Percentiles rank a stretch among this genome's conserved stretches.
Conservation (phyloP, 768 basidiomycete species). For the Leccinellum rugosiceps region DNA sequence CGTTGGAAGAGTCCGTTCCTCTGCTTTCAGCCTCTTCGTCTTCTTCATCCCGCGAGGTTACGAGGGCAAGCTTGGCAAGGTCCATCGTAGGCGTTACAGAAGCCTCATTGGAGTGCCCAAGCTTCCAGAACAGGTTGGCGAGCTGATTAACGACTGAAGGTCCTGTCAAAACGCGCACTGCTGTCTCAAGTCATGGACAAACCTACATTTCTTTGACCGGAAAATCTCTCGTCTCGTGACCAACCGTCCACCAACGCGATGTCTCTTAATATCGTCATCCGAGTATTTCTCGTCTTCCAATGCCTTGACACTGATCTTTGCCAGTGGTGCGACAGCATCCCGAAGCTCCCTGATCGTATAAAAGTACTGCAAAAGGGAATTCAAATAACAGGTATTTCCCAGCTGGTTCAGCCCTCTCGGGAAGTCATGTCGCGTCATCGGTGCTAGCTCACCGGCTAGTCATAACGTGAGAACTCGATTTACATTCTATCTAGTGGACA, state of each 20-base stretch:
- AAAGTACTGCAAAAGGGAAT: constrained; percentile 81
- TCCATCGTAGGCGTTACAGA: constrained; percentile 83
- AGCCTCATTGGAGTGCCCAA: constrained; percentile 61
- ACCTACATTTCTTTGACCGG: constrained; percentile 80
- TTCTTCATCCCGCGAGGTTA: constrained; percentile 88
- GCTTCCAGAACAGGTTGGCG: constrained; percentile 70
- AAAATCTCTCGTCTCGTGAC: constrained; percentile 79
- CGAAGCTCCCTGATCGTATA: constrained; percentile 93
- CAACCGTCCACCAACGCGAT: constrained; percentile 83
- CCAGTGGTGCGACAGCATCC: constrained; percentile 64
- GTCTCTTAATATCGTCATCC: constrained; percentile 77
- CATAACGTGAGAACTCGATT: constrained; percentile 1
- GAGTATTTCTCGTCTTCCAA: constrained; percentile 69
- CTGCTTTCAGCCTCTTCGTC: constrained; percentile 73
- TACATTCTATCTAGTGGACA: constrained; percentile 14
- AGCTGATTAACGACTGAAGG: constrained; percentile 73
- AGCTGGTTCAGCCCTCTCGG: constrained; percentile 87
- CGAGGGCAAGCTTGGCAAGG: constrained; percentile 86
- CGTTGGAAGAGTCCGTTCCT: constrained; percentile 78
- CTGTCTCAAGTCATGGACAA: not conserved
- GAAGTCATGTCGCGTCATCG: constrained; percentile 56
- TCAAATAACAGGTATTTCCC: constrained; percentile 86
- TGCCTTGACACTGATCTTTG: constrained; percentile 49
- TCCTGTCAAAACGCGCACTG: constrained; percentile 10
- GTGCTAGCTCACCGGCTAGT: constrained; percentile 63